These are phyloP conservation scores for Zygosaccharomyces rouxii DNA, from an alignment of 805 yeast species.

Conservation along the genomic window DNA sequence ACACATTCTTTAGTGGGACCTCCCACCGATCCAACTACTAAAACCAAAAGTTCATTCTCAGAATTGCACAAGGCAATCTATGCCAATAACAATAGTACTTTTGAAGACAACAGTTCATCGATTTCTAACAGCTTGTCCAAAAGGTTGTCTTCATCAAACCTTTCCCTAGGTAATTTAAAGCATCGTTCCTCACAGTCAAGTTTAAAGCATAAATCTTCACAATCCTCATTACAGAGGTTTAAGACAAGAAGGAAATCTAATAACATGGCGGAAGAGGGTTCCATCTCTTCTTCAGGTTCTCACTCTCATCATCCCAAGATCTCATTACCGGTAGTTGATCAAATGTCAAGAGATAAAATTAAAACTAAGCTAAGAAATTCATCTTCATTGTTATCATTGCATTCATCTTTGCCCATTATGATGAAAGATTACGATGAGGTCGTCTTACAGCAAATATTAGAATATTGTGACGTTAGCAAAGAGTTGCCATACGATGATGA, in stretches of 20 bases:
- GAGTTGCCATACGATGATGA: slow-evolving; percentile 17
- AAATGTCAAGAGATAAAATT: slow-evolving; percentile 51
- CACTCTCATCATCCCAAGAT: slow-evolving; percentile 34
- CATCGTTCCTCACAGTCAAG: slow-evolving; percentile 24
- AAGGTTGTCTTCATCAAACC: slow-evolving; percentile 23
- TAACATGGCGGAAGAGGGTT: slow-evolving; percentile 14
- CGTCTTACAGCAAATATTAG: slow-evolving; percentile 23
- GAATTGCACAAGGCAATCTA: slow-evolving; percentile 25
- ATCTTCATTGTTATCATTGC: slow-evolving; percentile 29
- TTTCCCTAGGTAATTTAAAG: slow-evolving; percentile 21
- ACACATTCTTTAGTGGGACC: slow-evolving; percentile 11
- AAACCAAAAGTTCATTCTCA: slow-evolving; percentile 21
- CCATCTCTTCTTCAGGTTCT: slow-evolving; percentile 11
- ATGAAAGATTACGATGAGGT: slow-evolving; percentile 28
- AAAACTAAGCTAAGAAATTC: slow-evolving; percentile 48
- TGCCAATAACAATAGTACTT: slow-evolving; percentile 7
- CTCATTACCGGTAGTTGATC: slow-evolving; percentile 56
- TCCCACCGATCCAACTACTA: slow-evolving; percentile 10
- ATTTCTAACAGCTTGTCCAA: slow-evolving; percentile 16
- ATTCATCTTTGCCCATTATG: slow-evolving; percentile 23
- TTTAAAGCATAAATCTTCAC: slow-evolving; percentile 34
- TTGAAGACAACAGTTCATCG: slow-evolving; percentile 9
- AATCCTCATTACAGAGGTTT: slow-evolving; percentile 31
- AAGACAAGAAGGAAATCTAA: slow-evolving; percentile 30
- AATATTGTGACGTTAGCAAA: slow-evolving; percentile 23